A percentile compares a stretch with the other conserved stretches of the same genome.
These are phyloP conservation scores for Castanea sativa DNA, from an alignment of 306 rosid species.

Conservation along the genomic window DNA sequence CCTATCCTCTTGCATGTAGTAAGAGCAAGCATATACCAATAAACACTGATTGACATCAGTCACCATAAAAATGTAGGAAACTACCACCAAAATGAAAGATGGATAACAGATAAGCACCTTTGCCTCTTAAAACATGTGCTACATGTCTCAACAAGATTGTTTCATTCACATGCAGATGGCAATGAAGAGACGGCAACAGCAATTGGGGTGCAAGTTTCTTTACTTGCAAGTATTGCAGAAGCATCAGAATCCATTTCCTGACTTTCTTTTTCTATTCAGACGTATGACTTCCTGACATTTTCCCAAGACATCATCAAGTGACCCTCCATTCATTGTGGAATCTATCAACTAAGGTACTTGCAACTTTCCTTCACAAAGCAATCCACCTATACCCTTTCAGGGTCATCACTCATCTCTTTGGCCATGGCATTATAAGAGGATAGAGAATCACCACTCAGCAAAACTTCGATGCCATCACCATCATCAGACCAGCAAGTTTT, in stretches of 20 bases:
- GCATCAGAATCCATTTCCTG: constrained; percentile 39
- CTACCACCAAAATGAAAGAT: not conserved
- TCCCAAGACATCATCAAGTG: constrained; percentile 18
- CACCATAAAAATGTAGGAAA: not conserved
- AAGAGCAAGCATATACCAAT: too few relatives aligned
- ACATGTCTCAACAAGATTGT: constrained; percentile 23
- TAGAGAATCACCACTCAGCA: constrained; percentile 11
- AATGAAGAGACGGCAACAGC: constrained; percentile 20
- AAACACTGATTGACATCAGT: not conserved
- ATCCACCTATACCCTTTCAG: constrained; percentile 19
- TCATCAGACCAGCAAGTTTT: constrained; percentile 4
- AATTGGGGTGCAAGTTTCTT: constrained; percentile 28
- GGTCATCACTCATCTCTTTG: constrained; percentile 25
- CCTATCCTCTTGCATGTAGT: not conserved
- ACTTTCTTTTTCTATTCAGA: constrained; percentile 49
- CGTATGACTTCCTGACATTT: constrained; percentile 31
- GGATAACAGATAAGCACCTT: constrained; percentile 43
- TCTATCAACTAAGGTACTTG: constrained; percentile 23
- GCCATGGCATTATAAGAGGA: constrained; percentile 16
- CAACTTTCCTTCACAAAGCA: constrained; percentile 20
- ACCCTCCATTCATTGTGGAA: constrained; percentile 20
- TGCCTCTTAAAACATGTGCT: constrained; percentile 40
- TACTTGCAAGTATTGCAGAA: constrained; percentile 32
- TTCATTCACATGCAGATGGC: constrained; percentile 14
- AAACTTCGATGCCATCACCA: constrained; percentile 21